Conservation (phyloP, 208 protist species). For the Trypanosoma platydactyli region DNA sequence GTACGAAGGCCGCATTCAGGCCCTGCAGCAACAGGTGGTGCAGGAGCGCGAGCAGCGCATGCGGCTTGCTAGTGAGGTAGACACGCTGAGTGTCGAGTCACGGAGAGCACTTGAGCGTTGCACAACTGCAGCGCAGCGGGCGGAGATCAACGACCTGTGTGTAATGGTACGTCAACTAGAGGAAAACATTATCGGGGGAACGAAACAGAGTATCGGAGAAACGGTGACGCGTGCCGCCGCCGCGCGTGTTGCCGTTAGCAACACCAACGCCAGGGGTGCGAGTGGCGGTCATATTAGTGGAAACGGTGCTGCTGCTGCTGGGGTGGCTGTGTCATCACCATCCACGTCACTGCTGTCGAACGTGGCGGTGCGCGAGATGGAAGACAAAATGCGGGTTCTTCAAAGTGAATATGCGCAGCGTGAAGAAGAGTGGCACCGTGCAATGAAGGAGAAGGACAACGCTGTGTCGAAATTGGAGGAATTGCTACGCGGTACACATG, state of each 20-base stretch:
- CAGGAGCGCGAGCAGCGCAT: constrained; percentile 42
- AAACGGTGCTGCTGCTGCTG: not conserved
- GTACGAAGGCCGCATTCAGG: constrained; percentile 26
- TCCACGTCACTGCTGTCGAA: not conserved
- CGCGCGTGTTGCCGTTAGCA: not conserved
- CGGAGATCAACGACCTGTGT: constrained; percentile 50
- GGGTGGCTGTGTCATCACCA: not conserved
- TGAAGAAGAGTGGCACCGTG: constrained; percentile 19
- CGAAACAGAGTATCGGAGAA: constrained; percentile 14
- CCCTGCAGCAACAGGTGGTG: constrained; percentile 35
- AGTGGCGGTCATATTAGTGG: not conserved
- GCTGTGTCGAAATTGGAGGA: constrained; percentile 18
- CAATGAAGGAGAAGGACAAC: constrained; percentile 23
- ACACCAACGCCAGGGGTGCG: not conserved
- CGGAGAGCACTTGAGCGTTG: constrained; percentile 36
- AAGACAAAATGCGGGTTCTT: not conserved
- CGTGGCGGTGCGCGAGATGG: not conserved
- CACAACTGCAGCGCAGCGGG: constrained; percentile 22
- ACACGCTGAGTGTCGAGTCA: constrained; percentile 58
- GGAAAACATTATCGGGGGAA: constrained; percentile 31
- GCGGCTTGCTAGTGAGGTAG: constrained; percentile 47
- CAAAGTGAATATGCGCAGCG: constrained; percentile 1
- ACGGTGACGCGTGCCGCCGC: constrained; percentile 2
- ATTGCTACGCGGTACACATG: not conserved
- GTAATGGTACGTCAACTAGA: constrained; percentile 51